Percentiles rank a stretch among this genome's conserved stretches.
Conservation (phyloP, 2,329 filamentous ascomycete genomes). For the Pseudocercospora cruenta region DNA sequence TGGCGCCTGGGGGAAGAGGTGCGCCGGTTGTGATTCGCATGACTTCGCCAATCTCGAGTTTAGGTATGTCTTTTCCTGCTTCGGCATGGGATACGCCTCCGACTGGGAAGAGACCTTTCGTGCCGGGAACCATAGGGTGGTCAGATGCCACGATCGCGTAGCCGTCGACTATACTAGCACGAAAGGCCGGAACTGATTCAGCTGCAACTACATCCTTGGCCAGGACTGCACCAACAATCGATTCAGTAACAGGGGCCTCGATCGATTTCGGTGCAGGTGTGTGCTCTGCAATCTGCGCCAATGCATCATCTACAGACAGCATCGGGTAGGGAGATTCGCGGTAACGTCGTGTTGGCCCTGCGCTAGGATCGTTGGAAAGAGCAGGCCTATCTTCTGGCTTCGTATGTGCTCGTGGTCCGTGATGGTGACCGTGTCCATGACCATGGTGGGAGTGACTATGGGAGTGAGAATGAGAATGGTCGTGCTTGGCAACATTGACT, state of each 20-base stretch:
- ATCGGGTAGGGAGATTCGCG: conserved; percentile 90
- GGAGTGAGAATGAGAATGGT: conserved; percentile 43
- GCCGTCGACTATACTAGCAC: conserved; percentile 95
- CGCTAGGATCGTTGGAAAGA: conserved; percentile 62
- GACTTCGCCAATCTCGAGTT: conserved; percentile 73
- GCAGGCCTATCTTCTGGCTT: conserved; percentile 59
- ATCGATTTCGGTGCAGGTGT: conserved; percentile 66
- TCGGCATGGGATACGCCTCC: conserved; percentile 84
- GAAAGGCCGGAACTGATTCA: conserved; percentile 88
- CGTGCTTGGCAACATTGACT: conserved; percentile 32
- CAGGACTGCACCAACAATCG: conserved; percentile 75
- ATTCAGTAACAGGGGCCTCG: conserved; percentile 63
- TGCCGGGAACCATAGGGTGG: conserved; percentile 52
- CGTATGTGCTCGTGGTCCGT: conserved; percentile 71
- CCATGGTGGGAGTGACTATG: conserved; percentile 50
- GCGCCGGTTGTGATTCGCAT: conserved; percentile 94
- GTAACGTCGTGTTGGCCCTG: conserved; percentile 69
- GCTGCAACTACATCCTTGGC: conserved; percentile 78
- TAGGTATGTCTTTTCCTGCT: conserved; percentile 66
- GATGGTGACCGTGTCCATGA: conserved; percentile 55
- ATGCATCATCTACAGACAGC: conserved; percentile 80
- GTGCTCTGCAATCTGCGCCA: conserved; percentile 71
- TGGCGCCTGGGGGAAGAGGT: conserved; percentile 83
- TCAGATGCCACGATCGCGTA: conserved; percentile 75
- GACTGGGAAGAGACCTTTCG: conserved; percentile 84